Evolutionary conservation across 2,329 filamentous ascomycete species (phyloP), one percentile per base, ranked within the genome.

Genomic region (Verticillium zaregamsianum): DNA sequence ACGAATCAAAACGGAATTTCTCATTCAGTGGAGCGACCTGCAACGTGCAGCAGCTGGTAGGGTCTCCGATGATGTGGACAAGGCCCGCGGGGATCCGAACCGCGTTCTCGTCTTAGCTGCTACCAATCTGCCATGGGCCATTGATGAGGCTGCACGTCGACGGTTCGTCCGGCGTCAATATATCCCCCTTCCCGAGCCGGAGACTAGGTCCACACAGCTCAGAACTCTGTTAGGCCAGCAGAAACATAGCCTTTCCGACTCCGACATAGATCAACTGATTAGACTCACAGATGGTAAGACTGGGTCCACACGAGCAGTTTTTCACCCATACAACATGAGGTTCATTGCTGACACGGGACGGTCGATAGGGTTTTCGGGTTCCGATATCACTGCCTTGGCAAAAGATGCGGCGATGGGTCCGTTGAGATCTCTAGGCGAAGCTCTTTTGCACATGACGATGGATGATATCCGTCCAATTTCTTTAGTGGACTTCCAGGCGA

Each of bases 341-440:
- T 23, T 12, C 17, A 25, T 12, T 12, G 20, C 45, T 52, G 20
- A 52, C 20, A 14, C n/a, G 12, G n/a, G n/a, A 23, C 59, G 52
- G 9, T 35, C 45, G 40, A 14, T 61, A 97, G 93, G 93, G n/a
- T 99, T 97, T 77, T 97, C 93, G 9, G 95, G 95, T 55, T 97
- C 93, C 2, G 95, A 99, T 71, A 97, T 99, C 66, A 98, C 95
- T 25, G 93, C 95, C 1, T 81, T 99, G 9, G 95, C 95, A 8
- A 99, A 99, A 76, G 95, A 99, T 72, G 95, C 95, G 9, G 95
- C 95, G 3, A 99, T 99, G 95, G 94, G 95, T 0, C 95, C 95
- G 0, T 80, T 99, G 14, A 86, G 95, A 35, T 94, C 92, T 59
- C 80, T 98, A 2, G 95, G 95, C 31, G 95, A 98, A 73, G 92